Percentiles rank a stretch among this genome's conserved stretches.
phyloP scores from a whole-genome alignment of 192 early-diverging fungal genomes.

The Lobosporangium transversale region DNA sequence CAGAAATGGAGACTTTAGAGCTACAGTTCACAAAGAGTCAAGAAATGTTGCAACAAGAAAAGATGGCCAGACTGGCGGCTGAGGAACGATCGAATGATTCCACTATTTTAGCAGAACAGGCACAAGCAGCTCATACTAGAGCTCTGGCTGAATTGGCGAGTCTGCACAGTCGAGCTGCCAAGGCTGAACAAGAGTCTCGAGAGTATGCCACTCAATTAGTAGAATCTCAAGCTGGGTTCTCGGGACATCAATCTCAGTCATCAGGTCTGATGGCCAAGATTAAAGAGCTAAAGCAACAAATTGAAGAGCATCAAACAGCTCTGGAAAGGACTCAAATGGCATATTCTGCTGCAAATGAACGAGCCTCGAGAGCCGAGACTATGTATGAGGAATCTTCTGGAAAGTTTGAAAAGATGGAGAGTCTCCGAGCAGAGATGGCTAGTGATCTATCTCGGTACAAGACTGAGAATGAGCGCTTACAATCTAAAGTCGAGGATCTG shows the following conservation, averaged over 20 bases:
- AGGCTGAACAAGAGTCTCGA: constrained; percentile 58
- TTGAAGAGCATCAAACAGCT: constrained; percentile 51
- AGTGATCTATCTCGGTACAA: constrained; percentile 36
- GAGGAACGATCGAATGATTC: constrained; percentile 60
- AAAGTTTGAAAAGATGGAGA: constrained; percentile 50
- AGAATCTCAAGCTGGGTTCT: constrained; percentile 51
- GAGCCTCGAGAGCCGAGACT: constrained; percentile 46
- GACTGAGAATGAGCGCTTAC: constrained; percentile 49
- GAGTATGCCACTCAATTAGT: constrained; percentile 50
- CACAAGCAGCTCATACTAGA: constrained; percentile 60
- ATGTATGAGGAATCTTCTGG: constrained; percentile 48
- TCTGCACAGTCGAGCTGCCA: constrained; percentile 53
- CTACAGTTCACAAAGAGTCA: constrained; percentile 50
- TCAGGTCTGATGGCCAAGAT: constrained; percentile 35
- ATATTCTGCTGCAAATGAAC: constrained; percentile 47
- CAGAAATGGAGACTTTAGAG: constrained; percentile 54
- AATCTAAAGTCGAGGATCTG: constrained; percentile 49
- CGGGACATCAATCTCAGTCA: constrained; percentile 41
- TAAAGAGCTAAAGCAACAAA: constrained; percentile 38
- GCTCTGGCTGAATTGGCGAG: constrained; percentile 58
- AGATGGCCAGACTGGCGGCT: constrained; percentile 49
- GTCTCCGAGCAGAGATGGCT: constrained; percentile 39
- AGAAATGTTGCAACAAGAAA: constrained; percentile 56
- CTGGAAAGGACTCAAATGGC: constrained; percentile 54
- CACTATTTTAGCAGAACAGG: constrained; percentile 58